Conservation (phyloP, 352 stramenopile species). For the Phytophthora kernoviae region DNA sequence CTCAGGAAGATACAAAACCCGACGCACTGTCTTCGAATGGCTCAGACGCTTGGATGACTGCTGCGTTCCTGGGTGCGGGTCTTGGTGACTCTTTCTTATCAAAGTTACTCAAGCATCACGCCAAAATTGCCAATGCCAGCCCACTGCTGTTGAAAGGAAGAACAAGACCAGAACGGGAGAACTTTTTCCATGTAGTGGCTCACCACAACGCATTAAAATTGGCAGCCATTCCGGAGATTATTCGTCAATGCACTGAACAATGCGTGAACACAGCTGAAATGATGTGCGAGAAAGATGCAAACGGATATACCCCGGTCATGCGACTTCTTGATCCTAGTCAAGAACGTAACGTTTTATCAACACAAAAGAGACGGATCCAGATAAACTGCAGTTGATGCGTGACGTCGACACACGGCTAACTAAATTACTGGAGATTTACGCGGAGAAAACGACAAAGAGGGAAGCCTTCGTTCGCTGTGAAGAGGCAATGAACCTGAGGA, state of each 20-base stretch:
- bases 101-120: constrained; percentile 52
- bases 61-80: constrained; percentile 30
- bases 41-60: constrained; percentile 67
- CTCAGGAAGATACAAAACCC: constrained; percentile 44
- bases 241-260: constrained; percentile 40
- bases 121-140: constrained; percentile 33
- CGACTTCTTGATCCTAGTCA: constrained; percentile 42
- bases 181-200: constrained; percentile 71
- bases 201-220: constrained; percentile 28
- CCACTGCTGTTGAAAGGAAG: constrained; percentile 34
- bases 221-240: constrained; percentile 31
- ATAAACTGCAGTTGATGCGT: constrained; percentile 43
- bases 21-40: constrained; percentile 43
- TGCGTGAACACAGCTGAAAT: constrained; percentile 38
- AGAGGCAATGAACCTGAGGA: constrained; percentile 18
- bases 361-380: constrained; percentile 38
- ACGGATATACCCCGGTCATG: constrained; percentile 59
- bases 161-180: constrained; percentile 32
- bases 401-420: constrained; percentile 48
- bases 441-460: constrained; percentile 37
- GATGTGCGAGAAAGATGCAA: constrained; percentile 53
- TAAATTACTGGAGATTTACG: constrained; percentile 55
- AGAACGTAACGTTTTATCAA: constrained; percentile 11
- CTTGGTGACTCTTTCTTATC: constrained; percentile 53
- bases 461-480: constrained; percentile 47